Evolutionary conservation across 306 rosid genomes (phyloP), one percentile per base, ranked within the genome.

Genomic region (Dryas octopetala): DNA sequence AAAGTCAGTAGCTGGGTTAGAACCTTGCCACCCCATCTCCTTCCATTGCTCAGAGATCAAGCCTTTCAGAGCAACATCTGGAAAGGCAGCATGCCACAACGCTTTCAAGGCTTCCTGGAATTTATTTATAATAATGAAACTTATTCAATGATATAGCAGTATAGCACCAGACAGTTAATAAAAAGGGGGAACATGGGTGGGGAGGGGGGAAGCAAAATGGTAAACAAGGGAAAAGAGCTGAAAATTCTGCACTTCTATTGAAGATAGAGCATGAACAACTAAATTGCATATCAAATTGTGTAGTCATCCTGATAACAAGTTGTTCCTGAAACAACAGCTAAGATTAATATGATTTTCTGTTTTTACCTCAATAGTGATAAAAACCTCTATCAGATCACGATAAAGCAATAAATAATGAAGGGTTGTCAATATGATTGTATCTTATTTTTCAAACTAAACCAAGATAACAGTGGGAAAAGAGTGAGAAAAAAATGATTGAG

Each of bases 21-120:
- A 73, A 77, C 99, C 99, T 86, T 95, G 99, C 99, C 99, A 95
- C 40, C 99, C 99, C 99, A 95, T 88, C 55, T 92, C 97, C 85
- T 95, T 95, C 99, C 97, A 92, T 80, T 95, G 99, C 62, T 88
- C 96, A 45, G 99, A 92, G 73, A 95, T 85, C 86, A 92, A 68
- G 54, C 96, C 91, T 50, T 62, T 81, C 55, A 95, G 83, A 80
- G 87, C 63, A 71, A 88, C 83, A 79, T 92, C 68, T 65, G 99
- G 99, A 82, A 85, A 95, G 77, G 99, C 84, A 79, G 91, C 87
- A 32, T 68, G 47, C 99, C 97, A 95, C 78, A 95, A 72, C 46
- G 93, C 81, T 85, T 87, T 85, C 55, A 95, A 82, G 49, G 93
- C 83, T 83, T 92, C 99, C 99, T 95, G 85, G 80, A 62, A 19